Base-by-base conservation (phyloP, 345 rosid genomes). In the Eucalyptus rudis region DNA sequence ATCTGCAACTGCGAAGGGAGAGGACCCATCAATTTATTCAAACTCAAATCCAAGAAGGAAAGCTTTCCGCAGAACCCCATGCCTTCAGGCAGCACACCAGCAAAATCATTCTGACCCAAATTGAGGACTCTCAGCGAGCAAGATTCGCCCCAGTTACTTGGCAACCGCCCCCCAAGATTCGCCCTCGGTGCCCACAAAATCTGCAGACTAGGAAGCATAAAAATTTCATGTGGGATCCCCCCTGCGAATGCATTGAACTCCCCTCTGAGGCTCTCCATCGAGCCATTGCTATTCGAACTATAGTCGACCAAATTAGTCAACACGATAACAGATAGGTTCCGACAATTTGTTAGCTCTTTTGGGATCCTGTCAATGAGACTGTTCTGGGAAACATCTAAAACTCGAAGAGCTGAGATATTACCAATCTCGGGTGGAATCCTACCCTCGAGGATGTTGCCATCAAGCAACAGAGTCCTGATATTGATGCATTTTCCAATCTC, bases 111-210 rank as follows among this genome's bases (percentile, higher is more conserved):
- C 92, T 91, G 94, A 87, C 94, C 94, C 90, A 95, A 59, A 87
- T 95, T 93, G 71, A 95, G 88, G 19, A 92, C 94, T 89, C 92
- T 92, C 14, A 95, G 92, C 22, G 95, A 90, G 93, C 97, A 95
- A 14, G 92, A 88, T 56, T 87, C 58, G 13, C 90, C 91, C 94
- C 94, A 93, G 25, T 90, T 88, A 68, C 86, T 88, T 5, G 97
- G 94, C 94, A 95, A 91, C 64, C 90, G 86, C 7, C 96, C 96
- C 10, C 89, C 92, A 68, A 95, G 94, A 92, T 95, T 95, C 4
- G 94, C 96, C 79, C 97, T 92, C 4, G 97, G 97, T n/a, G 95
- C 97, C 97, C 96, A 94, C 87, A 95, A 88, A 87, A 95, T 90
- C 95, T 94, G 92, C 88, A 95, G 81, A 58, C 90, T 90, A 22